Evolutionary conservation across 257 asterid genomes (phyloP).

Genomic region (Solanum sparsipilum): DNA sequence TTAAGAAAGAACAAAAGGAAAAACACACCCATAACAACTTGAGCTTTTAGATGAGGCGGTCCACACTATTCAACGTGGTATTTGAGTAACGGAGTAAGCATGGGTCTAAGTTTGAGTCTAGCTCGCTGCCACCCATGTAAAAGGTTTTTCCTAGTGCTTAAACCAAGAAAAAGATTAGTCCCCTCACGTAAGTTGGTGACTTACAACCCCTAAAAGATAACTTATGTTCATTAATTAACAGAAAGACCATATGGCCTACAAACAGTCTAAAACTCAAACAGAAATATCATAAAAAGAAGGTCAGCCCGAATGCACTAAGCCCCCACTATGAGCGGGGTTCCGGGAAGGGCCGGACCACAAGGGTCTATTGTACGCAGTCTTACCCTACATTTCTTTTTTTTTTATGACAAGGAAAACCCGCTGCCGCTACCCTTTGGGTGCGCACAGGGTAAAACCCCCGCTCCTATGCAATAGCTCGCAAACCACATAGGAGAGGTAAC

Average conservation of each 20-base stretch:
- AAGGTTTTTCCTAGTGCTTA: neutral
- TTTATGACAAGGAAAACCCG: too few species aligned
- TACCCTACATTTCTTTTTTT: neutral
- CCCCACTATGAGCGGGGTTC: neutral
- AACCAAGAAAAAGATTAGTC: neutral
- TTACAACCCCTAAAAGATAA: neutral
- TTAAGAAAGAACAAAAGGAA: neutral
- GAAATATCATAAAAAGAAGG: neutral
- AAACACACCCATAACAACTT: neutral
- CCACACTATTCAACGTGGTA: neutral
- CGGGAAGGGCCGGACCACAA: neutral
- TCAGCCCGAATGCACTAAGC: neutral
- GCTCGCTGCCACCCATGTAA: neutral
- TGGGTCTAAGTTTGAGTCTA: neutral
- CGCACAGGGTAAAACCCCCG: too few species aligned
- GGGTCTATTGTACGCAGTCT: neutral
- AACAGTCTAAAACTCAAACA: neutral
- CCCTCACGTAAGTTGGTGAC: neutral
- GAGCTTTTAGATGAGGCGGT: neutral
- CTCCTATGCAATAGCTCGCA: too few species aligned
- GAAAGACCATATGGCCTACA: neutral
- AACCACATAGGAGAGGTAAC: too few species aligned
- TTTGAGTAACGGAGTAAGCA: neutral
- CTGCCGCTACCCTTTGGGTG: too few species aligned
- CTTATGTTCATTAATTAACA: neutral